Conservation (phyloP, 2,329 filamentous ascomycete genomes). For the Pestalotiopsis sp. region DNA sequence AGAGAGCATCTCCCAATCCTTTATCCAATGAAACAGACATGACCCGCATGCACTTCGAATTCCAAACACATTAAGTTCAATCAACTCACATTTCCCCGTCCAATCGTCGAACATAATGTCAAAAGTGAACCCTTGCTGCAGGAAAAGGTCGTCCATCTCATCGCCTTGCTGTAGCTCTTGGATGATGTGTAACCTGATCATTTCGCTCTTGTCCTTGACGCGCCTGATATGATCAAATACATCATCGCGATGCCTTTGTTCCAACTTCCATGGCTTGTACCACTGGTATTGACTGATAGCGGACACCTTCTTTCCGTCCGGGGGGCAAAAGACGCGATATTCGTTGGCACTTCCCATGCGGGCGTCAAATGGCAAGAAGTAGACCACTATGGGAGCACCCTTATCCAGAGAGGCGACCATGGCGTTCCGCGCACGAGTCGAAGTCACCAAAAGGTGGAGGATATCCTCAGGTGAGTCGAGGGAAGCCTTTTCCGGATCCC, state of each 20-base stretch:
- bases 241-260: slow-evolving; percentile 17
- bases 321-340: slow-evolving; percentile 47
- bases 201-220: not conserved
- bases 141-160: slow-evolving; percentile 30
- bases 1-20: slow-evolving; percentile 34
- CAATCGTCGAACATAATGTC: slow-evolving; percentile 41
- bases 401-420: slow-evolving; percentile 28
- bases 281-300: slow-evolving; percentile 45
- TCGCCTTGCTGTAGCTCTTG: not conserved
- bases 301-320: slow-evolving; percentile 32
- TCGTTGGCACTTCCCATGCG: slow-evolving; percentile 40
- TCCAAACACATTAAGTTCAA: slow-evolving; percentile 50
- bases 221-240: not conserved
- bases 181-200: not conserved
- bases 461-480: slow-evolving; percentile 36
- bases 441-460: slow-evolving; percentile 41
- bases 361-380: slow-evolving; percentile 43
- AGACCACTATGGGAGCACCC: slow-evolving; percentile 30
- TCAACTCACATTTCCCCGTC: slow-evolving; percentile 29
- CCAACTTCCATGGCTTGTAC: slow-evolving; percentile 37
- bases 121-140: slow-evolving; percentile 44
- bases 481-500: slow-evolving; percentile 24
- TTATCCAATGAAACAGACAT: slow-evolving; percentile 49
- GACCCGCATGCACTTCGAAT: slow-evolving; percentile 45
- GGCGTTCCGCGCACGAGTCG: slow-evolving; percentile 37